Conservation (phyloP, 148 eudicot species). For the Rhododendron henanense region DNA sequence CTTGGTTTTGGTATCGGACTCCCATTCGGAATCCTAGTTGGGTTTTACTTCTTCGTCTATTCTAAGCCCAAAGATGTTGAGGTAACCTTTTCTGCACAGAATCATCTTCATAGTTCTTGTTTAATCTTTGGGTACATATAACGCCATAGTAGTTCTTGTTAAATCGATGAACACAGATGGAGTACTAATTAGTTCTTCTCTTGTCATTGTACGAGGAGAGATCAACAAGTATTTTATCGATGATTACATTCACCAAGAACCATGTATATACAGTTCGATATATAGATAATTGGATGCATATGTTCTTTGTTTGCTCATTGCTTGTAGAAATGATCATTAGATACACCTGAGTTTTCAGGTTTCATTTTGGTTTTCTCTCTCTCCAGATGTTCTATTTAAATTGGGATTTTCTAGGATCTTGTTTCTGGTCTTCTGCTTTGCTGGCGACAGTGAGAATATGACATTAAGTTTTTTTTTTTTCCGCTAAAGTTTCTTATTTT, state of each 20-base stretch:
- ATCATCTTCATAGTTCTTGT: too few relatives aligned
- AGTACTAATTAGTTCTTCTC: background rate
- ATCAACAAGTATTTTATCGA: background rate
- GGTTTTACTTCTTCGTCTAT: too few relatives aligned
- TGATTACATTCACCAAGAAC: background rate
- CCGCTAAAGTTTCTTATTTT: background rate
- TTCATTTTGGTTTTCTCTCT: background rate
- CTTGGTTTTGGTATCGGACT: conserved; percentile 68
- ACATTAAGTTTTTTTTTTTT: background rate
- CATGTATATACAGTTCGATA: background rate
- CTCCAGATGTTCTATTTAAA: background rate
- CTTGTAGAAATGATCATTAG: background rate
- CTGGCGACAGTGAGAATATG: background rate
- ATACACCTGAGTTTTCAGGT: background rate
- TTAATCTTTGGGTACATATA: too few relatives aligned
- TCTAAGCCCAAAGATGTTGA: too few relatives aligned
- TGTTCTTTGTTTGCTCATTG: conserved; percentile 4
- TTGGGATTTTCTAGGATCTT: background rate
- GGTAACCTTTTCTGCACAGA: too few relatives aligned
- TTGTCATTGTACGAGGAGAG: background rate
- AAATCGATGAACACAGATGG: background rate
- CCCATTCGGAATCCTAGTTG: conserved; percentile 63
- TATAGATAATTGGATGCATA: background rate
- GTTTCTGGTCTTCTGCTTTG: background rate
- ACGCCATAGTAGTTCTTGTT: background rate